A percentile compares a stretch with the other conserved stretches of the same genome.
Evolutionary conservation across 371 early-diverging fungal genomes (phyloP).

Genomic region (Cokeromyces recurvatus): DNA sequence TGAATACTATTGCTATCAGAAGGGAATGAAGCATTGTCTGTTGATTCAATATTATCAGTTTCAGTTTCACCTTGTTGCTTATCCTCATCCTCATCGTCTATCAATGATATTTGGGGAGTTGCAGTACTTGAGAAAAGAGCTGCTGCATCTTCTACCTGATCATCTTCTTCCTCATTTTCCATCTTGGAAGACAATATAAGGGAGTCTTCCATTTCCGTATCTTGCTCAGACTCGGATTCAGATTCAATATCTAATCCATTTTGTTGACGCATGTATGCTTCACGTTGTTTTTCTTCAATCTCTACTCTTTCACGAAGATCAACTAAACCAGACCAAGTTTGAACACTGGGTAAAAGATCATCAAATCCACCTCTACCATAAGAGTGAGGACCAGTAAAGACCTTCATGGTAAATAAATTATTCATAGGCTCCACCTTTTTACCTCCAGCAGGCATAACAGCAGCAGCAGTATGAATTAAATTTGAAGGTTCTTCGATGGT

Average conservation of each 20-base stretch:
- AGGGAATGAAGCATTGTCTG: constrained; percentile 1
- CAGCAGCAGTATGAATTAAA: constrained; percentile 41
- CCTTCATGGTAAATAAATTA: constrained; percentile 41
- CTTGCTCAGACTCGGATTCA: constrained; percentile 2
- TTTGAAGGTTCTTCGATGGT: constrained; percentile 6
- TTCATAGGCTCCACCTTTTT: constrained; percentile 29
- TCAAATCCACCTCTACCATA: constrained; percentile 1
- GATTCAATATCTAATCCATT: neutral
- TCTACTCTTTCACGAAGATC: constrained; percentile 19
- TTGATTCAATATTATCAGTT: neutral
- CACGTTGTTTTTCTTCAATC: constrained; percentile 12
- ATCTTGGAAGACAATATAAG: neutral
- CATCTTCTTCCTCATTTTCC: constrained; percentile 9
- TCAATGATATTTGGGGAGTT: neutral
- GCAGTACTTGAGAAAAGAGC: neutral
- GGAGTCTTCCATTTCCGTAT: constrained; percentile 15
- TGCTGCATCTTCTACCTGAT: constrained; percentile 14
- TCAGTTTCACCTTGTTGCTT: neutral
- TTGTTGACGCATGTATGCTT: constrained; percentile 8
- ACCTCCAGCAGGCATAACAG: constrained; percentile 41
- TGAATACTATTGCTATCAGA: constrained; percentile 9
- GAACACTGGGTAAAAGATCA: constrained; percentile 12
- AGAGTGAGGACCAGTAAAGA: constrained; percentile 20
- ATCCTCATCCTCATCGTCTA: neutral
- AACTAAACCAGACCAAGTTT: constrained; percentile 1